Percentiles rank a stretch among this genome's conserved stretches.
Conservation (phyloP, 768 basidiomycete species). For the Lepiota subincarnata region DNA sequence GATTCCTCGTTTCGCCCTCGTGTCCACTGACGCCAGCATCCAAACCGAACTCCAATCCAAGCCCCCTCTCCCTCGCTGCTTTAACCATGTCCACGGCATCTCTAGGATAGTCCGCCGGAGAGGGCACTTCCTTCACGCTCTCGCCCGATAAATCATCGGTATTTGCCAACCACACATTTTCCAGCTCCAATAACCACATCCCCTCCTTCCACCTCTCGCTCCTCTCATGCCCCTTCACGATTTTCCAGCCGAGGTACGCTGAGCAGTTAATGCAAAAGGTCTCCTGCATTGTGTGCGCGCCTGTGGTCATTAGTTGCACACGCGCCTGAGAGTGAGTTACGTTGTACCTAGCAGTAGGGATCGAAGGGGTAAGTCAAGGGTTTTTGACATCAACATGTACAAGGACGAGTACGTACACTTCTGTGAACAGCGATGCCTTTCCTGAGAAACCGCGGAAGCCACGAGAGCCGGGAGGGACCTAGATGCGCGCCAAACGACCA, state of each 20-base stretch:
- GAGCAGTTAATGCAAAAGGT: slow-evolving; percentile 47
- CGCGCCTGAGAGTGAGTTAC: slow-evolving; percentile 39
- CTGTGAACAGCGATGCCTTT: slow-evolving; percentile 55
- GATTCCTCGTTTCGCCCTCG: not conserved
- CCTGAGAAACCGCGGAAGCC: slow-evolving; percentile 54
- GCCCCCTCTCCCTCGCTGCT: slow-evolving; percentile 31
- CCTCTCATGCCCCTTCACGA: slow-evolving; percentile 50
- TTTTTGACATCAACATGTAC: not conserved
- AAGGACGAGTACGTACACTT: slow-evolving; percentile 37
- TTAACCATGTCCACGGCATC: slow-evolving; percentile 18
- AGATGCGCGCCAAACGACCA: not conserved
- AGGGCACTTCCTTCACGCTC: not conserved
- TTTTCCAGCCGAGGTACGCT: slow-evolving; percentile 60
- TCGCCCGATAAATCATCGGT: not conserved
- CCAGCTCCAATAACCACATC: slow-evolving; percentile 54
- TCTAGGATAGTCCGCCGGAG: slow-evolving; percentile 13
- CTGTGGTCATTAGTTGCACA: slow-evolving; percentile 58
- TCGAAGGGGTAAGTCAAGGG: not conserved
- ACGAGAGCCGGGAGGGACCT: slow-evolving; percentile 44
- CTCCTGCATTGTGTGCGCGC: slow-evolving; percentile 60
- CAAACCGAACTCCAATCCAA: slow-evolving; percentile 25
- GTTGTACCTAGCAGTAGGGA: slow-evolving; percentile 39
- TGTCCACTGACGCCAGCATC: not conserved
- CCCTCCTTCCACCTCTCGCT: slow-evolving; percentile 65
- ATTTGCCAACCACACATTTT: slow-evolving; percentile 29